Evolutionary conservation across 345 rosid genomes (phyloP), one percentile per base, ranked within the genome.

Genomic region (Murraya koenigii): DNA sequence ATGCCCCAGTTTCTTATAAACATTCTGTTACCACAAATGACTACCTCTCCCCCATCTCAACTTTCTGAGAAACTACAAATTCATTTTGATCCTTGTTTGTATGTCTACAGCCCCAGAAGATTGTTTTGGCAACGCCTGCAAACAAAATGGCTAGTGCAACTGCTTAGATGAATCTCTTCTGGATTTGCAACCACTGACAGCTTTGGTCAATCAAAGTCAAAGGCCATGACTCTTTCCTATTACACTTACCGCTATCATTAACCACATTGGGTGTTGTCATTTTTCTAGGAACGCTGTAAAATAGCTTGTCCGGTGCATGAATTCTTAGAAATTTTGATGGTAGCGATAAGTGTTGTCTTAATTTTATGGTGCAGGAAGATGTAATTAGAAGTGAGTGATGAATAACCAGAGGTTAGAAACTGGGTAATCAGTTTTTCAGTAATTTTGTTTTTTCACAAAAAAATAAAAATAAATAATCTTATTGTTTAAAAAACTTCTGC

Each of bases 61-160:
- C 19, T 30, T 41, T 6, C 59, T 6, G 23, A 69, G 41, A 56
- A 26, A 35, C 32, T 61, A 6, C 3, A 30, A 69, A 44, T 22
- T 68, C 26, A 64, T 36, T 61, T 65, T 38, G 4, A 44, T 61
- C n/a, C 39, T 68, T 41, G 65, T 60, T 22, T 61, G 10, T 61
- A 7, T 56, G 63, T 2, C 62, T 82, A 77, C 91, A 89, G 93
- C 88, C 93, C 36, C 89, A 82, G 62, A 56, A 85, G 71, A 78
- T 86, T 61, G 85, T 81, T 52, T 75, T 71, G 72, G 84, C 64
- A 54, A 55, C 79, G 28, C 69, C 82, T 26, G 19, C 79, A 58
- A 85, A 85, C 63, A 82, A 82, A 74, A 56, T 86, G 79, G 75
- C 80, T 9, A 68, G 72, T 58, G 83, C 86, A 60, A 71, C 72